Percentiles rank a stretch among this genome's conserved stretches.
These are phyloP conservation scores for Phialophora macrospora DNA, from an alignment of 2,329 filamentous ascomycete genomes.

Conservation along the genomic window DNA sequence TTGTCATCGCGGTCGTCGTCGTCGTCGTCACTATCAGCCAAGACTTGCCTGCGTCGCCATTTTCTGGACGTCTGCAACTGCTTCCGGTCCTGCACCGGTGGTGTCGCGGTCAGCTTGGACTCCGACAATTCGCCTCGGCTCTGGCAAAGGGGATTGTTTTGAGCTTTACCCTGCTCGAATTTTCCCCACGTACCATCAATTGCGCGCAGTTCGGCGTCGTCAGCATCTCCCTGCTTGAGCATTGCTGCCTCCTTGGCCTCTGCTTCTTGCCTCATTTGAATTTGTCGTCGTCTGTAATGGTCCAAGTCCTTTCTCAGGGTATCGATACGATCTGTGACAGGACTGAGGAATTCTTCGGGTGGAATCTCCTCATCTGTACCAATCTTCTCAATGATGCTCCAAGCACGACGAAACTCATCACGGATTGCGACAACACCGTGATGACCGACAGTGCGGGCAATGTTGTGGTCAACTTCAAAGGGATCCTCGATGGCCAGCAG, in stretches of 20 bases:
- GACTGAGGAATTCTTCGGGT: constrained; percentile 45
- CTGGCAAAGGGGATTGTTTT: constrained; percentile 13
- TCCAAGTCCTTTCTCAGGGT: constrained; percentile 38
- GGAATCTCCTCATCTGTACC: constrained; percentile 22
- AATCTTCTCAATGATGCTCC: constrained; percentile 59
- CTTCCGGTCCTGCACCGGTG: constrained; percentile 33
- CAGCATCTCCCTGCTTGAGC: constrained; percentile 23
- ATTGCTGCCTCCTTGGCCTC: constrained; percentile 34
- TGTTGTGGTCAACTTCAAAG: constrained; percentile 86
- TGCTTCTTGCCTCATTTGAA: constrained; percentile 33
- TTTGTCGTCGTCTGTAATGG: constrained; percentile 31
- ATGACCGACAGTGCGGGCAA: constrained; percentile 83
- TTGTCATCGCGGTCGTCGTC: constrained; percentile 26
- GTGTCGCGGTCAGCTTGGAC: constrained; percentile 32
- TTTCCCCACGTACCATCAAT: constrained; percentile 37
- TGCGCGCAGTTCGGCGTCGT: constrained; percentile 18
- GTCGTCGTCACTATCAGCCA: constrained; percentile 33
- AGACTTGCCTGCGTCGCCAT: constrained; percentile 28
- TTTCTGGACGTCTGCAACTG: constrained; percentile 4
- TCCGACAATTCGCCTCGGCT: constrained; percentile 10
- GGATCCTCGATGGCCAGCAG: constrained; percentile 91
- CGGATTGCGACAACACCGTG: constrained; percentile 79
- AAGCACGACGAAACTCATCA: constrained; percentile 82
- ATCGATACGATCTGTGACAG: constrained; percentile 36
- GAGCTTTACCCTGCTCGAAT: constrained; percentile 18